Base-by-base conservation (phyloP, 179 eudicot genomes). In the Sideroxylon spinosum region DNA sequence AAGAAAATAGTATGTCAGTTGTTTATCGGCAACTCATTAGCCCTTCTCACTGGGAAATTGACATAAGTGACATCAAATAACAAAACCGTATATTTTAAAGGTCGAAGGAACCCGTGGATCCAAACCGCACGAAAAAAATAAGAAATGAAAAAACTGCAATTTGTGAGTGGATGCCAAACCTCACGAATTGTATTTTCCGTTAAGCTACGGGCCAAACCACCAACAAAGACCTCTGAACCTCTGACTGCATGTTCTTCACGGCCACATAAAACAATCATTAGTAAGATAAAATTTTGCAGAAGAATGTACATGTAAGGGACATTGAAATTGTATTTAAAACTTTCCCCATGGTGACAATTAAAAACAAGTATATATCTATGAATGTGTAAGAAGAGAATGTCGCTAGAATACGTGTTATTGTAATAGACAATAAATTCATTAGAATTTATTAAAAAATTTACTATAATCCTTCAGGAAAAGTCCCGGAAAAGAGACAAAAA, bases 151-250 rank as follows among this genome's bases (percentile, higher is more conserved):
- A 46, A 46, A 22, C 25, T 5, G 61, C 32, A 29, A 62, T 9
- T 19, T 60, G 46, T 6, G 28, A 44, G 79, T 26, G 23, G 37
- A 80, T 20, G 63, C 56, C 81, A 71, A 72, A 86, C 88, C 88
- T 86, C 85, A 0, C 46, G 77, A 57, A 86, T 79, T 73, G 69
- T 65, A 70, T 62, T 53, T 81, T 86, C 88, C 53, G 86, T 81
- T 25, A 76, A 74, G 61, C 75, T 73, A 20, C 76, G 85, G 59
- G 80, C 77, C 78, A 86, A 62, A 63, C 88, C 88, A 64, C 86
- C 86, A 52, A 86, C 85, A 75, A 86, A 86, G 48, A 86, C 86
- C 80, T 86, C 88, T 7, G 83, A 68, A 11, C 88, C 81, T 78
- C 64, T 76, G 68, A 55, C 78, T 26, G 28, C 72, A 11, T 78